Base-by-base conservation (phyloP, 1,139 yeast genomes). In the Kodamaea derodonti region DNA sequence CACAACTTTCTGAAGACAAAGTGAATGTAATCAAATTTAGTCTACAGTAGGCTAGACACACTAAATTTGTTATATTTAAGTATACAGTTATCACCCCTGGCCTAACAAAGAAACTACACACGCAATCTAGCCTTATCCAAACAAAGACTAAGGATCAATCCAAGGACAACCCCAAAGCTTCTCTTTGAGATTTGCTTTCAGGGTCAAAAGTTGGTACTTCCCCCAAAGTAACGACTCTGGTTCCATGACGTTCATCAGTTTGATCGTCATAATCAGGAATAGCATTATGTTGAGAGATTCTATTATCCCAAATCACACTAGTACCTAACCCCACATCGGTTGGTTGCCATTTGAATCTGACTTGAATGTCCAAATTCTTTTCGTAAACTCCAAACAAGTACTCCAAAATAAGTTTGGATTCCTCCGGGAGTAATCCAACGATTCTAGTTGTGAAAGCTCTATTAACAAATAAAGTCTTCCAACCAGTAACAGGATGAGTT, bases 291-390 rank as follows among this genome's bases (percentile, higher is more conserved):
- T 51, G 50, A 24, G 54, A 49, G 32, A 51, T 35, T 36, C 56
- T 43, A 50, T 51, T 51, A 33, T 51, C 56, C 56, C 56, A 51
- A 34, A 51, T 45, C 16, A 54, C 56, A 20, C 54, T 49, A 5
- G 54, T 49, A 11, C 56, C 56, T 27, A 38, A 43, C 2, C 52
- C 53, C 5, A 41, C 44, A 38, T 51, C 40, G 31, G 52, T 42
- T 24, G 48, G 46, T 32, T 45, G 48, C 56, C 56, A 51, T 34
- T 43, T 42, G 45, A 48, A 51, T 36, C 39, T 36, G 24, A 46
- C 50, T 31, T 46, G 50, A 32, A 49, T 49, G 34, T 51, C 55
- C 39, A 49, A 42, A 41, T 51, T 48, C 41, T 49, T 49, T 41
- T 51, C 56, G 29, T 45, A 50, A n/a, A 51, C 46, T 22, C 39